These are phyloP conservation scores for Chlamydomonas sp. DNA, from an alignment of 139 green algal species.

Conservation along the genomic window DNA sequence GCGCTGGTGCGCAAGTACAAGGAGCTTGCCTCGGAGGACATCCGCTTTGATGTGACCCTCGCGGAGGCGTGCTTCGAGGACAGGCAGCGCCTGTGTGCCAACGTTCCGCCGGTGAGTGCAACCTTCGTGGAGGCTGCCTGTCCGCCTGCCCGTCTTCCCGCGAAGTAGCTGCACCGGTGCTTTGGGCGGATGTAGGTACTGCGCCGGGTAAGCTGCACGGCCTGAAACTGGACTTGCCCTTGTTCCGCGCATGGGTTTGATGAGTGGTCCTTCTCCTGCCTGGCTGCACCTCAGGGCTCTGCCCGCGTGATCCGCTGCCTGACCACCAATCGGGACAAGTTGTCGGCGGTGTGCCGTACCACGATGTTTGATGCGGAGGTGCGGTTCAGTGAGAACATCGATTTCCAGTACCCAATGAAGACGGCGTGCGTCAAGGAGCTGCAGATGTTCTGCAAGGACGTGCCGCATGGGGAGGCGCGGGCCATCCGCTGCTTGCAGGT, in stretches of 20 bases:
- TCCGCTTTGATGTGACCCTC: slow-evolving; percentile 88
- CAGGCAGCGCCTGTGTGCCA: slow-evolving; percentile 61
- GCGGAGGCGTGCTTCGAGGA: slow-evolving; percentile 77
- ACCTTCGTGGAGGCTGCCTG: background rate
- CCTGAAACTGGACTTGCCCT: background rate
- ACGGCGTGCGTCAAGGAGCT: slow-evolving; percentile 80
- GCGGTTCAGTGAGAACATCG: slow-evolving; percentile 75
- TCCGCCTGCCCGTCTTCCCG: too few relatives aligned
- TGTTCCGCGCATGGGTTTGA: too few relatives aligned
- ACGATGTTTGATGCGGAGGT: slow-evolving; percentile 77
- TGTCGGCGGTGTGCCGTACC: slow-evolving; percentile 74
- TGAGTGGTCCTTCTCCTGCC: background rate
- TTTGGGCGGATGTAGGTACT: too few relatives aligned
- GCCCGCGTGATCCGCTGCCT: slow-evolving; percentile 90
- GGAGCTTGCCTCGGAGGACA: slow-evolving; percentile 74
- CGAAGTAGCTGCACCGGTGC: too few relatives aligned
- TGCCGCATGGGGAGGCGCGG: slow-evolving; percentile 80
- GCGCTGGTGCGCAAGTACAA: slow-evolving; percentile 54
- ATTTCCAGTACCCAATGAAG: slow-evolving; percentile 77
- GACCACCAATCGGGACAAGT: slow-evolving; percentile 69
- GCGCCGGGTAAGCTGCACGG: too few relatives aligned
- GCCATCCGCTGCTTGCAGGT: slow-evolving; percentile 73
- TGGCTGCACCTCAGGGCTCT: slow-evolving; percentile 60
- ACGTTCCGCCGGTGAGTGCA: slow-evolving; percentile 57
- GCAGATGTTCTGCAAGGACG: slow-evolving; percentile 75